Evolutionary conservation across 2,329 filamentous ascomycete genomes (phyloP).

Genomic region (Corynespora cassiicola): DNA sequence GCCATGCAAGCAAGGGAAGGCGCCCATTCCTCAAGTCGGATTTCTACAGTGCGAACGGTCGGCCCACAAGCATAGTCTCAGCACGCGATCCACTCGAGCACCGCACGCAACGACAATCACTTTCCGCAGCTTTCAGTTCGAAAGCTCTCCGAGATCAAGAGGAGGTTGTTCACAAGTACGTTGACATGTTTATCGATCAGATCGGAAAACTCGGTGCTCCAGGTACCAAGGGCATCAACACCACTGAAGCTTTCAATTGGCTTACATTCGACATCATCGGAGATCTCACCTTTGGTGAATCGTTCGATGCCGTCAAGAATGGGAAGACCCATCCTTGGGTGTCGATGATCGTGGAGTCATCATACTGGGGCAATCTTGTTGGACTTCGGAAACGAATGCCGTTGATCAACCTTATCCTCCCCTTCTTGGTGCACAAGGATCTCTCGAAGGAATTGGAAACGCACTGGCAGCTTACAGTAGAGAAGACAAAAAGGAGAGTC

Average conservation of each 20-base stretch:
- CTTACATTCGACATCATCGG: conserved; percentile 36
- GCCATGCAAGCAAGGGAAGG: conserved; percentile 7
- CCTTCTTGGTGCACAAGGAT: conserved; percentile 1
- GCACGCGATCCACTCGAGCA: conserved; percentile 14
- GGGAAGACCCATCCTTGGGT: conserved; percentile 34
- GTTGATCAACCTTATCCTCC: neutral
- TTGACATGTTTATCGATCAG: conserved; percentile 4
- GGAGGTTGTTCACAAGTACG: conserved; percentile 31
- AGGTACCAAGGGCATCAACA: conserved; percentile 3
- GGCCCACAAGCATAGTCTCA: conserved; percentile 14
- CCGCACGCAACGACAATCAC: neutral
- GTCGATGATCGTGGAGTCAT: neutral
- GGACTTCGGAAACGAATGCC: neutral
- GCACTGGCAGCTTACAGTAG: neutral
- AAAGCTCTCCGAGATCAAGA: conserved; percentile 11
- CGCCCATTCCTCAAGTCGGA: conserved; percentile 17
- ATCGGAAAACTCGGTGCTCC: conserved; percentile 2
- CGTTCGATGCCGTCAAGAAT: conserved; percentile 34
- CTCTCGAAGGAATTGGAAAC: neutral
- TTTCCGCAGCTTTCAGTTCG: conserved; percentile 3
- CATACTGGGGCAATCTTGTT: neutral
- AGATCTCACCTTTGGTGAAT: conserved; percentile 59
- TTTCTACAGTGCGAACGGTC: conserved; percentile 3
- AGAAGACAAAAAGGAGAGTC: neutral
- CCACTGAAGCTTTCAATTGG: conserved; percentile 16